These are phyloP conservation scores for Pistacia atlantica DNA, from an alignment of 345 rosid genomes.

Conservation along the genomic window DNA sequence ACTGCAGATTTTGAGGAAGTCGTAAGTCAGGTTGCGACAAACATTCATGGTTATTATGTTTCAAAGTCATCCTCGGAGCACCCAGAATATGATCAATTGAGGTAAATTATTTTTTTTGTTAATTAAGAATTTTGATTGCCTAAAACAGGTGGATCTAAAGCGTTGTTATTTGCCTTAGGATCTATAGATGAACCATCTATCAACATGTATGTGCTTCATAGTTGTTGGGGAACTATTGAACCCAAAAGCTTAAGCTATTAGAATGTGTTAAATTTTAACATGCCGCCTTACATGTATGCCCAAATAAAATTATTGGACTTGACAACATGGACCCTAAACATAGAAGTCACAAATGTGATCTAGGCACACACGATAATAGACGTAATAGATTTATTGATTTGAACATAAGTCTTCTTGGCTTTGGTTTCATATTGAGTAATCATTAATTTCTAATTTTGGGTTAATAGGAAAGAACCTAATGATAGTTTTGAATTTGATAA, in stretches of 20 bases:
- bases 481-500: no score
- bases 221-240: no score
- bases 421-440: no score
- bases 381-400: background rate
- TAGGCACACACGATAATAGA: background rate
- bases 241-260: background rate
- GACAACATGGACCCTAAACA: no score
- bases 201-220: background rate
- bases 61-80: constrained; percentile 60
- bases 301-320: no score
- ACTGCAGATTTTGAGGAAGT: constrained; percentile 62
- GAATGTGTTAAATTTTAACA: background rate
- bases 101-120: constrained; percentile 40
- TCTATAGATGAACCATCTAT: background rate
- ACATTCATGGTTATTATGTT: constrained; percentile 55
- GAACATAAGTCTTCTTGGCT: no score
- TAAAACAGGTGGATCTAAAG: background rate
- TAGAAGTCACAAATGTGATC: no score
- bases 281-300: background rate
- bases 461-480: no score
- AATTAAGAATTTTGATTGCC: background rate
- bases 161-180: background rate
- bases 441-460: background rate
- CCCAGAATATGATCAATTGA: constrained; percentile 60
- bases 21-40: constrained; percentile 54